phyloP scores from a whole-genome alignment of 805 yeast species.

The Wickerhamiella azymoides region DNA sequence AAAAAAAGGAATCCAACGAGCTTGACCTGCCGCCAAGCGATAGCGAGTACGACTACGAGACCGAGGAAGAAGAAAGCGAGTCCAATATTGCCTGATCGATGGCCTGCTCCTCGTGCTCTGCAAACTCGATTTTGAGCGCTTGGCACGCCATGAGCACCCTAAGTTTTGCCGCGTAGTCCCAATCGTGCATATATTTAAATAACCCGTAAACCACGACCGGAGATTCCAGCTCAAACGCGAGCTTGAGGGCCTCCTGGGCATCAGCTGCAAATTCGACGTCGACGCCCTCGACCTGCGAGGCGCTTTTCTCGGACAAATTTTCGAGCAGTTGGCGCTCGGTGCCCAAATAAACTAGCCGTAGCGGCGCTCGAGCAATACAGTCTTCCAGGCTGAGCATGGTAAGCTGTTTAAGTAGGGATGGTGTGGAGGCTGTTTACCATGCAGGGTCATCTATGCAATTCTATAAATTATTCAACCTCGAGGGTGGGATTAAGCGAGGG shows the following conservation, averaged over 20 bases:
- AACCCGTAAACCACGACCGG: neutral
- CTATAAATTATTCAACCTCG: neutral
- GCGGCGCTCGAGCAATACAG: neutral
- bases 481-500: neutral
- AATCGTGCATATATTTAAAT: neutral
- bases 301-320: neutral
- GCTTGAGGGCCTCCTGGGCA: neutral
- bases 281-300: neutral
- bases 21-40: constrained; percentile 19
- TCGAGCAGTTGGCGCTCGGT: neutral
- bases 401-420: neutral
- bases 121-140: neutral
- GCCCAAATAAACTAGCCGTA: neutral
- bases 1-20: constrained; percentile 13
- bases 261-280: neutral
- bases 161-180: neutral
- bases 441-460: no score
- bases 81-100: neutral
- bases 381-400: neutral
- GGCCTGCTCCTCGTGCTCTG: neutral
- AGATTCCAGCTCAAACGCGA: neutral
- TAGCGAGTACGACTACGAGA: constrained; percentile 18
- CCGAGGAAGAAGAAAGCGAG: constrained; percentile 11
- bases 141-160: neutral
- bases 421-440: no score